Conservation (phyloP, 805 yeast genomes). For the Saturnispora bothae region DNA sequence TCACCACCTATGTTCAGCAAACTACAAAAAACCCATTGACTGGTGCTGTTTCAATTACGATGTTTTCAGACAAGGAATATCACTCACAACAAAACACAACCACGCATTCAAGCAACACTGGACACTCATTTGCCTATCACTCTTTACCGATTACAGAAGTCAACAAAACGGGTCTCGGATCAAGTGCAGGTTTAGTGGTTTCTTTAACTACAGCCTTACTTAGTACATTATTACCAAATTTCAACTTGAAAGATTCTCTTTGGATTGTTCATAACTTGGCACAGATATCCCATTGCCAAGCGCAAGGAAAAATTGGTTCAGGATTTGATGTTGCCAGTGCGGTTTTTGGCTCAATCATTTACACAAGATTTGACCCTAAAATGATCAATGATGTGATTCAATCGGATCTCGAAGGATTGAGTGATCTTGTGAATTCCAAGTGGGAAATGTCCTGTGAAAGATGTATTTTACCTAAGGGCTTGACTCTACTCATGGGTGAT, state of each 20-base stretch:
- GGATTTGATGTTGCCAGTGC: slow-evolving; percentile 98
- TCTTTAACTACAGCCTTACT: slow-evolving; percentile 64
- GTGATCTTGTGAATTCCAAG: too few species aligned
- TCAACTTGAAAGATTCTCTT: slow-evolving; percentile 24
- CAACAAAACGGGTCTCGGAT: slow-evolving; percentile 91
- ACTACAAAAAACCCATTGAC: background rate
- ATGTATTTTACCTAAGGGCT: slow-evolving; percentile 56
- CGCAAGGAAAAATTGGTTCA: slow-evolving; percentile 92
- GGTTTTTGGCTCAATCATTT: slow-evolving; percentile 77
- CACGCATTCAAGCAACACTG: slow-evolving; percentile 26
- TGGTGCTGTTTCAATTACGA: slow-evolving; percentile 34
- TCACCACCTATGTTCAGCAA: slow-evolving; percentile 38
- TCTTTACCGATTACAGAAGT: slow-evolving; percentile 50
- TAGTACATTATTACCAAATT: slow-evolving; percentile 30
- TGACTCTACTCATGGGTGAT: slow-evolving; percentile 84
- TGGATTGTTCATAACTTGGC: slow-evolving; percentile 66
- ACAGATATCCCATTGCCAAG: slow-evolving; percentile 84
- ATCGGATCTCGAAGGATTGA: too few species aligned
- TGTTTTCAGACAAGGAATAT: slow-evolving; percentile 80
- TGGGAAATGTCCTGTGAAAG: slow-evolving; percentile 55
- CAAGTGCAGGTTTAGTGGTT: slow-evolving; percentile 88
- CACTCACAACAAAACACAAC: slow-evolving; percentile 60
- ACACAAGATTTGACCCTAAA: slow-evolving; percentile 61
- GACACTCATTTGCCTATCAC: slow-evolving; percentile 50
- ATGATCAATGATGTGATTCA: slow-evolving; percentile 28